Evolutionary conservation across 2,329 filamentous ascomycete genomes (phyloP).

Genomic region (Aspergillus thermomutatus): DNA sequence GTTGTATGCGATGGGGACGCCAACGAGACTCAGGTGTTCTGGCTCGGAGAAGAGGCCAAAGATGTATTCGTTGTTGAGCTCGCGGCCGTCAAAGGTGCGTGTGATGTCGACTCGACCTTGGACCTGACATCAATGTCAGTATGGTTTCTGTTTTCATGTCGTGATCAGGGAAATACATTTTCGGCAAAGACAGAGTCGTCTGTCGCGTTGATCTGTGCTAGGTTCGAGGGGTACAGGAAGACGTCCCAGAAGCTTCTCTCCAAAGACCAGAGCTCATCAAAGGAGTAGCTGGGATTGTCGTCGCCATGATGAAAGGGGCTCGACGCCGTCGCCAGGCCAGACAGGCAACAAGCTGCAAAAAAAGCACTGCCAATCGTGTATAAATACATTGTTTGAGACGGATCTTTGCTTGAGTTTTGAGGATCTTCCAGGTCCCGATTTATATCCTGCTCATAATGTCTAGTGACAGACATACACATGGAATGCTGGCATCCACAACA

Average conservation of each 20-base stretch:
- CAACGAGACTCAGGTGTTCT: constrained; percentile 15
- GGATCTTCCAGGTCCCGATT: not conserved
- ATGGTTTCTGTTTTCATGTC: too few species aligned
- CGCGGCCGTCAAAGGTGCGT: constrained; percentile 23
- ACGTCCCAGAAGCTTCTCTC: constrained; percentile 22
- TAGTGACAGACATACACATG: too few species aligned
- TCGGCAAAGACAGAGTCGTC: constrained; percentile 19
- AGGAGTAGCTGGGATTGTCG: constrained; percentile 10
- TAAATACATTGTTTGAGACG: not conserved
- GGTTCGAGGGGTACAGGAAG: constrained; percentile 24
- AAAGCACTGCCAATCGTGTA: not conserved
- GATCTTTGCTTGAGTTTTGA: not conserved
- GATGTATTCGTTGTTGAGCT: constrained; percentile 28
- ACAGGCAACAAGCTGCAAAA: not conserved
- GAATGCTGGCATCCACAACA: too few species aligned
- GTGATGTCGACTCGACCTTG: constrained; percentile 27
- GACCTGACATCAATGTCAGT: constrained; percentile 11
- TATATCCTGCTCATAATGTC: not conserved
- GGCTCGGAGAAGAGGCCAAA: constrained; percentile 24
- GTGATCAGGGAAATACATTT: constrained; percentile 10
- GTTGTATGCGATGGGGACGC: constrained; percentile 21
- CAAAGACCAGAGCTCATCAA: constrained; percentile 21
- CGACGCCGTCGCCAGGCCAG: not conserved
- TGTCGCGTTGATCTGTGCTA: constrained; percentile 19
- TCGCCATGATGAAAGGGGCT: not conserved